Evolutionary conservation across 768 basidiomycete species (phyloP).

Genomic region (Suillus bovinus): DNA sequence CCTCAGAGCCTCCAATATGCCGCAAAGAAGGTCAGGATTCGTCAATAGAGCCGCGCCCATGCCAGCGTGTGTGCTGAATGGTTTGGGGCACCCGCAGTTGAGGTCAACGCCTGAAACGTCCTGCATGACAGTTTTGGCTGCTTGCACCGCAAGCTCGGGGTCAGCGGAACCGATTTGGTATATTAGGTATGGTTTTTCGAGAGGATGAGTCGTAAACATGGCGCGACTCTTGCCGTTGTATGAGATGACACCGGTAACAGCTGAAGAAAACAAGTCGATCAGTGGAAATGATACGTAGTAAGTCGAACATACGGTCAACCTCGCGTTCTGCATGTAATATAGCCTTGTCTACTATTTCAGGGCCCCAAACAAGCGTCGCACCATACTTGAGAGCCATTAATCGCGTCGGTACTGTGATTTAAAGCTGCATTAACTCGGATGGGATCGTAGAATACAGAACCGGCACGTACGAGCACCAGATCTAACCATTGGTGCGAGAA

Average conservation of each 20-base stretch:
- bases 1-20: constrained; percentile 81
- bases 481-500: constrained; percentile 98
- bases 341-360: constrained; percentile 95
- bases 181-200: constrained; percentile 93
- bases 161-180: constrained; percentile 94
- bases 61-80: constrained; percentile 90
- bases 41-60: constrained; percentile 97
- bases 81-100: constrained; percentile 97
- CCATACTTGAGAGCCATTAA: constrained; percentile 90
- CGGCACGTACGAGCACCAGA: constrained; percentile 76
- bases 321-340: constrained; percentile 81
- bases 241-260: constrained; percentile 81
- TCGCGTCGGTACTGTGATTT: constrained; percentile 72
- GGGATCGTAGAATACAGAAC: background rate
- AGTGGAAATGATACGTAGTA: background rate
- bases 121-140: constrained; percentile 80
- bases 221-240: constrained; percentile 83
- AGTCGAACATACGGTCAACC: constrained; percentile 76
- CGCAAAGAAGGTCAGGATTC: constrained; percentile 87
- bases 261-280: constrained; percentile 40
- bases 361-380: constrained; percentile 93
- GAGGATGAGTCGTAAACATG: constrained; percentile 89
- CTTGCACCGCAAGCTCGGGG: constrained; percentile 89
- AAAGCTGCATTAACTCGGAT: constrained; percentile 17
- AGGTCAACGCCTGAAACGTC: constrained; percentile 96